Base-by-base conservation (phyloP, 2,329 filamentous ascomycete species). In the Pseudocercospora eumusae region DNA sequence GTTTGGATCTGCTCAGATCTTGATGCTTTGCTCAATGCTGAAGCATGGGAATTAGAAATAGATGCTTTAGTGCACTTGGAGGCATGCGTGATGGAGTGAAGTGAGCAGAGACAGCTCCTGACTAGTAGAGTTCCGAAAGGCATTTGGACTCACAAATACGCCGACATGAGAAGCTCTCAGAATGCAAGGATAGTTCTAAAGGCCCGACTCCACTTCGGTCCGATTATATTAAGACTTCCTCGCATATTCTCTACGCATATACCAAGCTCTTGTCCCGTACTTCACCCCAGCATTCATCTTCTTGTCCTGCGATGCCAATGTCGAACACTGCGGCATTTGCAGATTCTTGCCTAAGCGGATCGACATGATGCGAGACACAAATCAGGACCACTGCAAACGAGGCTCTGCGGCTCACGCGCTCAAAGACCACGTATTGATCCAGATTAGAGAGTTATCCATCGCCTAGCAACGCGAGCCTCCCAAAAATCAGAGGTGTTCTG, bases 181-280 rank as follows among this genome's bases (percentile, higher is more conserved):
- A 33, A 27, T 36, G 25, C 21, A 53, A 11, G 20, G 45, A 42
- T 47, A n/a, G n/a, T n/a, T n/a, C n/a, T n/a, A 15, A 53, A 40
- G 45, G 47, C 49, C 57, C 57, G 57, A 59, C 13, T 40, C 27
- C 23, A 31, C 27, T 18, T 23, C 40, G 40, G 20, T 31, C 50
- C 52, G 25, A 8, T 49, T 50, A 31, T 45, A 47, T 56, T 42
- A 40, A 52, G 31, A 21, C 59, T 61, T 56, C 42, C 25, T 36
- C 36, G 20, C 59, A 50, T 33, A 47, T 61, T 57, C 28, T 57
- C 28, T 53, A 21, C 52, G n/a, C 36, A 45, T 27, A 20, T 45
- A 47, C 49, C 33, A 55, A 57, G 36, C 20, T 31, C 60, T 55
- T 49, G 55, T 54, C 47, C 47, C 60, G 47, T 52, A 13, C 21